These are phyloP conservation scores for Pythium sp. DNA, from an alignment of 352 stramenopile species.

Conservation along the genomic window DNA sequence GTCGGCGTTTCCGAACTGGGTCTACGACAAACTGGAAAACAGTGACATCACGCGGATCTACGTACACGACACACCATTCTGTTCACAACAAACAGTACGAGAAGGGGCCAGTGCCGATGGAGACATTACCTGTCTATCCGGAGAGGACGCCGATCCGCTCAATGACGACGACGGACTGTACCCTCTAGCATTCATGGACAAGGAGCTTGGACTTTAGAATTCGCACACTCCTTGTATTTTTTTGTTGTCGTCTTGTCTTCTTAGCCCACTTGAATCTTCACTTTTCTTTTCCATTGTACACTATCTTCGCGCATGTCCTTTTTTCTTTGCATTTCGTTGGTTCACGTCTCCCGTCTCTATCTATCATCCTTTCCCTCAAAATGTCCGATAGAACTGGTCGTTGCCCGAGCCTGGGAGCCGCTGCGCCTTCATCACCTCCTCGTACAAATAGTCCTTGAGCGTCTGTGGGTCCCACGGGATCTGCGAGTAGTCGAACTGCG, in stretches of 20 bases:
- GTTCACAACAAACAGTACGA: neutral
- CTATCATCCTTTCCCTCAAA: neutral
- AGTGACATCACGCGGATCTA: slow-evolving; percentile 24
- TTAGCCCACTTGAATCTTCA: neutral
- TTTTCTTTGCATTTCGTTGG: neutral
- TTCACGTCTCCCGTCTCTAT: neutral
- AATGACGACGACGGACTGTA: slow-evolving; percentile 15
- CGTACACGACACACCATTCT: slow-evolving; percentile 31
- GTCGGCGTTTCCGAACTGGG: slow-evolving; percentile 25
- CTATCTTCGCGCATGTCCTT: neutral
- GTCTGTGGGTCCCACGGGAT: slow-evolving; percentile 65
- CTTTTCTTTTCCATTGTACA: slow-evolving; percentile 5
- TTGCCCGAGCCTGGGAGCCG: slow-evolving; percentile 1
- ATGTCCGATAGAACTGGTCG: slow-evolving; percentile 1
- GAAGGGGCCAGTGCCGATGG: neutral
- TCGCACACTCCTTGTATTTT: neutral
- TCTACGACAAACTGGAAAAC: slow-evolving; percentile 19
- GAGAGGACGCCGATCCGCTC: slow-evolving; percentile 7
- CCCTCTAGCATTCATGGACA: slow-evolving; percentile 19
- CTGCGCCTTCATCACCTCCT: slow-evolving; percentile 81
- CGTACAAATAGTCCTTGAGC: slow-evolving; percentile 77
- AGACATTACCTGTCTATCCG: slow-evolving; percentile 11
- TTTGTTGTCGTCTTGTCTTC: neutral
- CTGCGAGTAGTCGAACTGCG: slow-evolving; percentile 74
- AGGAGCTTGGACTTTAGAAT: neutral